Evolutionary conservation across 2,329 filamentous ascomycete genomes (phyloP).

Genomic region (Fusarium bactridioides): DNA sequence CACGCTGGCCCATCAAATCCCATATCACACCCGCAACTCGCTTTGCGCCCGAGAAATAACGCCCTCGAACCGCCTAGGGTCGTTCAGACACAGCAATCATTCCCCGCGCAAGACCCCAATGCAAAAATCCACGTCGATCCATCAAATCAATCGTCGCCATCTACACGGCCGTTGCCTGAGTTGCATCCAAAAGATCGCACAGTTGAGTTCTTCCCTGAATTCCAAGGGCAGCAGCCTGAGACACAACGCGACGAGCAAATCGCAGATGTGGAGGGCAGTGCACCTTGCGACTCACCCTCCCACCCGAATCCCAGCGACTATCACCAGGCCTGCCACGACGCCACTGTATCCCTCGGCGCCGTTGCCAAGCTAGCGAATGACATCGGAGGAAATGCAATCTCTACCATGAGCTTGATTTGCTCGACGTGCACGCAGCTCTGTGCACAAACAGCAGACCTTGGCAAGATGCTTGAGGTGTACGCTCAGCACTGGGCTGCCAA

Average conservation of each 20-base stretch:
- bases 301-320: conserved; percentile 6
- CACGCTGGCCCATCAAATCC: not conserved
- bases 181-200: not conserved
- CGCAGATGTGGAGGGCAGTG: no score
- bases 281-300: not conserved
- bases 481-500: conserved; percentile 17
- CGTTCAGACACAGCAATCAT: no score
- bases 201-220: not conserved
- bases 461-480: conserved; percentile 25
- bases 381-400: conserved; percentile 18
- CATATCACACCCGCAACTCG: not conserved
- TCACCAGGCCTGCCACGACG: conserved; percentile 1
- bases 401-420: conserved; percentile 21
- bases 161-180: rapidly evolving
- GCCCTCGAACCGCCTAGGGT: not conserved
- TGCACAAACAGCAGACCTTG: conserved; percentile 20
- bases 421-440: conserved; percentile 18
- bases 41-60: not conserved
- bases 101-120: not conserved
- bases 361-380: not conserved
- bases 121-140: no score
- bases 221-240: not conserved
- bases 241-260: not conserved
- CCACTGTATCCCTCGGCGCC: not conserved
- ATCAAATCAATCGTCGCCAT: not conserved